phyloP scores from a whole-genome alignment of 768 basidiomycete genomes.

The Trametopsis cervina region DNA sequence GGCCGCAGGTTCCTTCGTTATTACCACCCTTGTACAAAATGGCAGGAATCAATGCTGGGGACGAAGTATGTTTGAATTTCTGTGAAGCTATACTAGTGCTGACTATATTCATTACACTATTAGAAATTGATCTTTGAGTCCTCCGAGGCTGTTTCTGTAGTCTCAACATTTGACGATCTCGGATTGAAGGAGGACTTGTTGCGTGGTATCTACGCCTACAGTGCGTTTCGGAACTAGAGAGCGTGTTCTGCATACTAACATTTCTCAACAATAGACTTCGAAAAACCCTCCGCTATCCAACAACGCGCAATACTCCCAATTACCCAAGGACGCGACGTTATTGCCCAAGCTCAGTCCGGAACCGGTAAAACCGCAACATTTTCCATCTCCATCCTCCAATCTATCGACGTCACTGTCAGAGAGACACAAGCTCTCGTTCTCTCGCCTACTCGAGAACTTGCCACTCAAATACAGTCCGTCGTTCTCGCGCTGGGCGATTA shows the following conservation, averaged over 20 bases:
- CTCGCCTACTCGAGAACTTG: slow-evolving; percentile 97
- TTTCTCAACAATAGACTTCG: slow-evolving; percentile 56
- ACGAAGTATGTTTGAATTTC: slow-evolving; percentile 53
- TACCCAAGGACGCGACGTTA: slow-evolving; percentile 92
- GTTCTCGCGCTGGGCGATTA: slow-evolving; percentile 95
- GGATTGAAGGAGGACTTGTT: slow-evolving; percentile 91
- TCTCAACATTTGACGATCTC: slow-evolving; percentile 87
- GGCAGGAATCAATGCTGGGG: slow-evolving; percentile 78
- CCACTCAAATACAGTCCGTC: slow-evolving; percentile 98
- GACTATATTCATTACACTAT: background rate
- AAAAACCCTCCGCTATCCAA: slow-evolving; percentile 98
- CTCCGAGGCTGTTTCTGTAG: slow-evolving; percentile 83
- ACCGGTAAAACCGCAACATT: slow-evolving; percentile 99
- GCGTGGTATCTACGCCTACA: slow-evolving; percentile 97
- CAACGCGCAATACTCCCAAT: slow-evolving; percentile 97
- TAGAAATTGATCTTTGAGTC: slow-evolving; percentile 95
- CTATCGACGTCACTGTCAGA: slow-evolving; percentile 90
- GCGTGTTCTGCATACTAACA: background rate
- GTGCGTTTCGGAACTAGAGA: slow-evolving; percentile 30
- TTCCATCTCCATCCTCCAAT: slow-evolving; percentile 96
- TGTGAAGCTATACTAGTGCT: slow-evolving; percentile 9
- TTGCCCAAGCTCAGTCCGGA: slow-evolving; percentile 98
- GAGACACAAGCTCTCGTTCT: slow-evolving; percentile 96
- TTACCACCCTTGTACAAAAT: slow-evolving; percentile 45
- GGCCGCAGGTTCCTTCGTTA: slow-evolving; percentile 20